Evolutionary conservation across 1,284 basidiomycete species (phyloP).

Genomic region (Leccinum fallax): DNA sequence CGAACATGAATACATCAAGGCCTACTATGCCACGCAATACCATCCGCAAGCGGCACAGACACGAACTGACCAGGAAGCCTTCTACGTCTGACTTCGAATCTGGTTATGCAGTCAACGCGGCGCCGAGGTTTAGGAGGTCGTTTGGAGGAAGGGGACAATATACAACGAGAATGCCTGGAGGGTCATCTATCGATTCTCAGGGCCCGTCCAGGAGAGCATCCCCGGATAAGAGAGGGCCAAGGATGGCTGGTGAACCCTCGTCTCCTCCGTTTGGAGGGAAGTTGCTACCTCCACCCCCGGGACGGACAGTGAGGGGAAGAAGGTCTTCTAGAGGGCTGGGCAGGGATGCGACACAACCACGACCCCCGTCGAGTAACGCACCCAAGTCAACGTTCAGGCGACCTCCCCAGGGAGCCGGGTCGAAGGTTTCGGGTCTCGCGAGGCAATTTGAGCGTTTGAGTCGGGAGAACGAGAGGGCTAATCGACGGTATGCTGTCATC

Average conservation of each 20-base stretch:
- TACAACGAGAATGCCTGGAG: conserved; percentile 51
- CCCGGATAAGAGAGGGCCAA: conserved; percentile 64
- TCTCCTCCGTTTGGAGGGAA: conserved; percentile 46
- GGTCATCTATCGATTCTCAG: conserved; percentile 54
- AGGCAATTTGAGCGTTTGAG: conserved; percentile 77
- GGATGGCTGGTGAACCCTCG: conserved; percentile 38
- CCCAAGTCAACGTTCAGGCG: conserved; percentile 58
- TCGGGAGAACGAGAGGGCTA: conserved; percentile 68
- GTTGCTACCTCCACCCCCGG: conserved; percentile 20
- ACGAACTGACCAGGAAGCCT: conserved; percentile 50
- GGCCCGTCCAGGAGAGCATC: conserved; percentile 66
- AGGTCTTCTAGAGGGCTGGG: conserved; percentile 42
- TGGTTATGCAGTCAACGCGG: conserved; percentile 87
- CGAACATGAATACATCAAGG: conserved; percentile 26
- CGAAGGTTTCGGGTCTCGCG: conserved; percentile 74
- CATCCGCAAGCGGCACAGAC: conserved; percentile 51
- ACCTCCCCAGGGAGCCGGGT: conserved; percentile 47
- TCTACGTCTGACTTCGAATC: conserved; percentile 86
- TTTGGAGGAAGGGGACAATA: conserved; percentile 43
- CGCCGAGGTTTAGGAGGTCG: conserved; percentile 55
- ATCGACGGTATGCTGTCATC: conserved; percentile 74
- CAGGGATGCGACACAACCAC: conserved; percentile 53
- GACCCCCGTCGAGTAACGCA: conserved; percentile 41
- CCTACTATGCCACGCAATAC: conserved; percentile 39
- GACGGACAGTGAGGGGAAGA: conserved; percentile 42